Conservation (phyloP, 1,139 yeast species). For the Saccharomyces pastorianus region DNA sequence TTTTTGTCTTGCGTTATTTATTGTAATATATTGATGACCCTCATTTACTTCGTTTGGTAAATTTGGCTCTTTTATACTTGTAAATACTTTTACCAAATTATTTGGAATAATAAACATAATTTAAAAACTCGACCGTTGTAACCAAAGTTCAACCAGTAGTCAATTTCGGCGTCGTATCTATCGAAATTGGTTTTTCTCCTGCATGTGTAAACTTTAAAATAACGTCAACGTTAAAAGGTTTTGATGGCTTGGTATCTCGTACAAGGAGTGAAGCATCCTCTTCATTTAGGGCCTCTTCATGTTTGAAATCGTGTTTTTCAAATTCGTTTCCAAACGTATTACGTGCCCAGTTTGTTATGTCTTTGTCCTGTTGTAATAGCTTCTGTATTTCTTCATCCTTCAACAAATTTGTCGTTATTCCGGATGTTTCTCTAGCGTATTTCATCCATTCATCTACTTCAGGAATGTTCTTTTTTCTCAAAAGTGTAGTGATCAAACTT, state of each 20-base stretch:
- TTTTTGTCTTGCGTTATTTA: not conserved
- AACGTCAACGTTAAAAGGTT: slow-evolving; percentile 30
- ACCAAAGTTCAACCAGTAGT: no score
- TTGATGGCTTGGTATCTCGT: slow-evolving; percentile 16
- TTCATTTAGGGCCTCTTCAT: slow-evolving; percentile 18
- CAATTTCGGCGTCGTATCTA: not conserved
- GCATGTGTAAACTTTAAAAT: slow-evolving; percentile 37
- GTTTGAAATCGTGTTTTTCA: slow-evolving; percentile 52
- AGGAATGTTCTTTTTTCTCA: slow-evolving; percentile 81
- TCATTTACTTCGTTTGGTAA: not conserved
- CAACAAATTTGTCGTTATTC: slow-evolving; percentile 18
- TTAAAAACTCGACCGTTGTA: not conserved
- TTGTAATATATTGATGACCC: not conserved
- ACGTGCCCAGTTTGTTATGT: slow-evolving; percentile 57
- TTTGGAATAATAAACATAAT: not conserved
- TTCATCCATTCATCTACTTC: slow-evolving; percentile 85
- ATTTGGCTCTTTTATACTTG: not conserved
- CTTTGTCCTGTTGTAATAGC: slow-evolving; percentile 39
- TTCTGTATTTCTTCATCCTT: slow-evolving; percentile 22
- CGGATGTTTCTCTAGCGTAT: slow-evolving; percentile 42
- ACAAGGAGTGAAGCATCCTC: not conserved
- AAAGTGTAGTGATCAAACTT: slow-evolving; percentile 68
- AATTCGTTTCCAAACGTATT: slow-evolving; percentile 44
- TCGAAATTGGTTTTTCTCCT: slow-evolving; percentile 24
- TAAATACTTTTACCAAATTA: not conserved